Conservation (phyloP, 1,284 basidiomycete genomes). For the Boletus smithii region DNA sequence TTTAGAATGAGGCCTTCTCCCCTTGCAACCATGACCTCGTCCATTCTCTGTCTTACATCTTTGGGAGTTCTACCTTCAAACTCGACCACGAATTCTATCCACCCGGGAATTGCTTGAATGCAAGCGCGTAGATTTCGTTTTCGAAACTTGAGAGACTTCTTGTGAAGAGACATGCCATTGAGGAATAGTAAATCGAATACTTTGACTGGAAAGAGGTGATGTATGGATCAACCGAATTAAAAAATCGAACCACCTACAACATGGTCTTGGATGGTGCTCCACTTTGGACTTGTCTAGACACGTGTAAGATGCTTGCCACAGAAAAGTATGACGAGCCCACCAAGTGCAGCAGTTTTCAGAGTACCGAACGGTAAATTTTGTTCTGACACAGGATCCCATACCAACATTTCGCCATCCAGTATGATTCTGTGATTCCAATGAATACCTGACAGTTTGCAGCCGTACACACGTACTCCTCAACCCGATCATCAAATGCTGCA, state of each 20-base stretch:
- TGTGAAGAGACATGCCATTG: conserved; percentile 69
- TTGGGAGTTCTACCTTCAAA: conserved; percentile 71
- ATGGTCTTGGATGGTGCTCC: conserved; percentile 75
- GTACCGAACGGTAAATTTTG: conserved; percentile 88
- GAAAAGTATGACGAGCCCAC: conserved; percentile 38
- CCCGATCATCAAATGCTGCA: conserved; percentile 65
- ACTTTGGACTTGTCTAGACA: conserved; percentile 64
- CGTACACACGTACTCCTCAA: conserved; percentile 66
- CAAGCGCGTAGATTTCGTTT: conserved; percentile 67
- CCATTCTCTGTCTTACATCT: conserved; percentile 77
- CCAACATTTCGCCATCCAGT: conserved; percentile 94
- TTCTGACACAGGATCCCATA: conserved; percentile 88
- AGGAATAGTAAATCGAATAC: conserved; percentile 90
- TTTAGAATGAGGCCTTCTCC: conserved; percentile 94
- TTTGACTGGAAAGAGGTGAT: conserved; percentile 61
- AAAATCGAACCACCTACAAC: conserved; percentile 62
- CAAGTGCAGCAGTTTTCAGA: conserved; percentile 84
- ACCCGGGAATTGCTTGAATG: conserved; percentile 64
- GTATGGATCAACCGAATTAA: not conserved
- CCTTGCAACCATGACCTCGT: conserved; percentile 74
- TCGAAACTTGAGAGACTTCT: conserved; percentile 60
- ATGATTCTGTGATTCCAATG: conserved; percentile 61
- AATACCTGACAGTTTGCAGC: not conserved
- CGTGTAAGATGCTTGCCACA: conserved; percentile 4
- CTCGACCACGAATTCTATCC: conserved; percentile 75